Base-by-base conservation (phyloP, 257 asterid genomes). In the Anisodus acutangulus region DNA sequence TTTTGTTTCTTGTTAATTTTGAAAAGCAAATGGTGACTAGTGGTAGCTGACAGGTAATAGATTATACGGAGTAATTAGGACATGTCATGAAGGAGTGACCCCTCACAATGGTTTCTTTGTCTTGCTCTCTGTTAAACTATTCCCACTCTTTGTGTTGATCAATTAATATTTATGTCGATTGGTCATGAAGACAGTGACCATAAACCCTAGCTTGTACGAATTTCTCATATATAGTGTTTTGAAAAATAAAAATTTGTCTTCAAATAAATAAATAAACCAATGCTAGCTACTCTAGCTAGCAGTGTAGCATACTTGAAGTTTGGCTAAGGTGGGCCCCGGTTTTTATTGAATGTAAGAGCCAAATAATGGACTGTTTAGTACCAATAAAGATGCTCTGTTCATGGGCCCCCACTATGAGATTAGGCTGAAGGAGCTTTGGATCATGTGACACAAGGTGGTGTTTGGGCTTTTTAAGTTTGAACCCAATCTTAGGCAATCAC, bases 101-200 rank as follows among this genome's bases (percentile, higher is more conserved):
- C 60, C 88, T 87, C 78, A 82, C 81, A 86, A 86, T 87, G 80
- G 19, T 84, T 83, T 84, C 72, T 83, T 88, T 90, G 91, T 90
- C 91, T 87, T 76, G 13, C 81, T 76, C 64, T 49, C 81, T 86
- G 57, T 67, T 84, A 53, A 19, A 51, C 81, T 53, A 76, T 76
- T 60, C 39, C 41, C 53, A 41, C 81, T 54, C 12, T 71, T 31
- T 69, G 78, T 82, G 53, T 49, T 35, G 67, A 71, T 57, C 81
- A 76, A 49, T 74, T 47, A 49, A 76, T 76, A 26, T 8, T 8
- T 12, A 51, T 13, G 22, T 12, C 47, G 5, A 26, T 53, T 31
- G 72, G 59, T 54, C 2, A 31, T 59, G 66, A 59, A 59, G 26
- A 59, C 66, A 17, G 66, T 59, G 66, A 59, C 31, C 66, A 59